A percentile compares a stretch with the other conserved stretches of the same genome.
phyloP scores from a whole-genome alignment of 1,139 yeast species.

The Nadsonia commutata region DNA sequence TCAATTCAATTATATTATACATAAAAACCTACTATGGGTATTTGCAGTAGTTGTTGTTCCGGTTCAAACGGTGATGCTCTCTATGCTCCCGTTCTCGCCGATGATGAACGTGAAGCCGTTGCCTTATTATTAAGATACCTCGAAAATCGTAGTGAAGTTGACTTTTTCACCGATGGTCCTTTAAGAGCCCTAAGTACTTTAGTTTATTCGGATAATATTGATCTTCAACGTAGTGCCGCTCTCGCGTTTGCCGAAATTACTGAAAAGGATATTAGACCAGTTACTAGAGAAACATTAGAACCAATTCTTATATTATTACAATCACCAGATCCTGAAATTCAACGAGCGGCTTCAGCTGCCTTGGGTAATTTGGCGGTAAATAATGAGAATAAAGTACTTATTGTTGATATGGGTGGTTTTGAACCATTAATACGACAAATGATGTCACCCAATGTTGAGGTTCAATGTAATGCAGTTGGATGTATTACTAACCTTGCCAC shows the following conservation, averaged over 20 bases:
- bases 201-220: slow-evolving; percentile 89
- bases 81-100: slow-evolving; percentile 82
- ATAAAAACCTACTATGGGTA: slow-evolving; percentile 15
- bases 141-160: slow-evolving; percentile 76
- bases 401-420: slow-evolving; percentile 96
- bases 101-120: slow-evolving; percentile 92
- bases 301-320: slow-evolving; percentile 82
- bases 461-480: slow-evolving; percentile 98
- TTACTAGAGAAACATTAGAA: slow-evolving; percentile 78
- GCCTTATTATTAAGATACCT: slow-evolving; percentile 76
- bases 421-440: slow-evolving; percentile 93
- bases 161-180: slow-evolving; percentile 65
- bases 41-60: slow-evolving; percentile 12
- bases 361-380: slow-evolving; percentile 93
- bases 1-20: background rate
- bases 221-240: slow-evolving; percentile 93
- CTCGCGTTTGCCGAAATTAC: slow-evolving; percentile 97
- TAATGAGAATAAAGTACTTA: slow-evolving; percentile 80
- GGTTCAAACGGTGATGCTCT: slow-evolving; percentile 28
- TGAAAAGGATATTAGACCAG: slow-evolving; percentile 71
- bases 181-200: slow-evolving; percentile 79
- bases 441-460: slow-evolving; percentile 95
- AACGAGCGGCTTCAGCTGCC: slow-evolving; percentile 98
- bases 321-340: slow-evolving; percentile 84
- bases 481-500: slow-evolving; percentile 96